phyloP scores from a whole-genome alignment of 306 rosid genomes.

The Malus domestica region DNA sequence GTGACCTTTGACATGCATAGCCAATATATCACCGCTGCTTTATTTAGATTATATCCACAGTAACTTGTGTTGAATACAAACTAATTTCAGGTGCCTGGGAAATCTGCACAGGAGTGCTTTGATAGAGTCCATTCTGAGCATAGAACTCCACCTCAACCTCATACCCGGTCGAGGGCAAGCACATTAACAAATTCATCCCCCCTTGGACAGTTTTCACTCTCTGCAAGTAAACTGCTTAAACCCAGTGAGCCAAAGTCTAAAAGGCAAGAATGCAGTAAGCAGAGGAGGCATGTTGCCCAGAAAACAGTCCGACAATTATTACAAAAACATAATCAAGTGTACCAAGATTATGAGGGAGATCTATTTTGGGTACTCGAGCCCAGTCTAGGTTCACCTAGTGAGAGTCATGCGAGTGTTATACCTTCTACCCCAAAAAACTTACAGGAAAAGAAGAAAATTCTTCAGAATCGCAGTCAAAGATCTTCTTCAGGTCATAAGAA shows the following conservation, averaged over 20 bases:
- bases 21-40: background rate
- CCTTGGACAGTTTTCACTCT: slow-evolving; percentile 36
- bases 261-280: slow-evolving; percentile 32
- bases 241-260: slow-evolving; percentile 26
- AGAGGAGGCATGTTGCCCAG: slow-evolving; percentile 34
- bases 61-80: slow-evolving; percentile 12
- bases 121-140: slow-evolving; percentile 55
- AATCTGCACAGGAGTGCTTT: slow-evolving; percentile 88
- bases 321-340: slow-evolving; percentile 28
- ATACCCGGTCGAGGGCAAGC: slow-evolving; percentile 55
- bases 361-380: slow-evolving; percentile 75
- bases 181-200: slow-evolving; percentile 34
- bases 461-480: slow-evolving; percentile 26
- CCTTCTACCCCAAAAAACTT: slow-evolving; percentile 51
- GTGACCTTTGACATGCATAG: background rate
- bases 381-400: slow-evolving; percentile 27
- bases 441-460: slow-evolving; percentile 30
- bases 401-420: slow-evolving; percentile 25
- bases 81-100: slow-evolving; percentile 70
- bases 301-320: slow-evolving; percentile 47
- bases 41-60: background rate
- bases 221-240: slow-evolving; percentile 62
- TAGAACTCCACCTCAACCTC: slow-evolving; percentile 58
- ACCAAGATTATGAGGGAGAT: slow-evolving; percentile 50
- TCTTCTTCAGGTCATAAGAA: slow-evolving; percentile 48